Evolutionary conservation across 805 yeast genomes (phyloP).

Genomic region (Suhomyces emberorum): DNA sequence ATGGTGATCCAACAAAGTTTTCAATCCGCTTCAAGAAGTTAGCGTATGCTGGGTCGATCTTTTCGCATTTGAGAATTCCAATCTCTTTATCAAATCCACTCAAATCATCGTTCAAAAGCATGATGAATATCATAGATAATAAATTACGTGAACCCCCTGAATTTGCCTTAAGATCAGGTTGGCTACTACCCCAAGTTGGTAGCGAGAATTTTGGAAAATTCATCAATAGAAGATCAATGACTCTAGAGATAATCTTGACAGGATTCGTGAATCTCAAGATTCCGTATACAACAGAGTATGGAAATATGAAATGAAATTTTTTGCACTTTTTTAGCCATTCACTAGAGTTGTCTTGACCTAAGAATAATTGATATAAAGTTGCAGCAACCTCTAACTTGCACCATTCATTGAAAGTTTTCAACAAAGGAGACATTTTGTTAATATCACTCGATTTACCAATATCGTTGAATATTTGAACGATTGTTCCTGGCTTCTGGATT

Average conservation of each 20-base stretch:
- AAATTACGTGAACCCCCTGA: conserved; percentile 33
- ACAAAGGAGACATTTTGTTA: conserved; percentile 59
- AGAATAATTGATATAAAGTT: conserved; percentile 72
- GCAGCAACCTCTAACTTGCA: conserved; percentile 80
- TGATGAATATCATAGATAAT: conserved; percentile 69
- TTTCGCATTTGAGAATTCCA: conserved; percentile 39
- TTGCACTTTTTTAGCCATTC: conserved; percentile 71
- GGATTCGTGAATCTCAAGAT: conserved; percentile 86
- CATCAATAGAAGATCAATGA: conserved; percentile 76
- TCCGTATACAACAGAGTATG: conserved; percentile 73
- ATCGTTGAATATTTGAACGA: conserved; percentile 62
- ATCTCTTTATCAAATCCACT: conserved; percentile 57
- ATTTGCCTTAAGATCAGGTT: conserved; percentile 7
- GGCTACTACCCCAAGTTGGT: conserved; percentile 16
- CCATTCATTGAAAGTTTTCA: conserved; percentile 75
- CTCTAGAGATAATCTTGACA: conserved; percentile 70
- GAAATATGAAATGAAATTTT: conserved; percentile 72
- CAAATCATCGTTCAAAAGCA: conserved; percentile 72
- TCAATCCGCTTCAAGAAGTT: conserved; percentile 28
- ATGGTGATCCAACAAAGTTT: conserved; percentile 17
- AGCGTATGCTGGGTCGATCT: conserved; percentile 26
- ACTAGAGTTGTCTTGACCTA: conserved; percentile 78
- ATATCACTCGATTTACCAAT: conserved; percentile 53
- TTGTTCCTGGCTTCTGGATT: conserved; percentile 49
- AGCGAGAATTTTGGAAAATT: conserved; percentile 30